Percentiles rank a stretch among this genome's conserved stretches.
Evolutionary conservation across 495 filamentous ascomycete species (phyloP).

Genomic region (Penicillium riverlandense): DNA sequence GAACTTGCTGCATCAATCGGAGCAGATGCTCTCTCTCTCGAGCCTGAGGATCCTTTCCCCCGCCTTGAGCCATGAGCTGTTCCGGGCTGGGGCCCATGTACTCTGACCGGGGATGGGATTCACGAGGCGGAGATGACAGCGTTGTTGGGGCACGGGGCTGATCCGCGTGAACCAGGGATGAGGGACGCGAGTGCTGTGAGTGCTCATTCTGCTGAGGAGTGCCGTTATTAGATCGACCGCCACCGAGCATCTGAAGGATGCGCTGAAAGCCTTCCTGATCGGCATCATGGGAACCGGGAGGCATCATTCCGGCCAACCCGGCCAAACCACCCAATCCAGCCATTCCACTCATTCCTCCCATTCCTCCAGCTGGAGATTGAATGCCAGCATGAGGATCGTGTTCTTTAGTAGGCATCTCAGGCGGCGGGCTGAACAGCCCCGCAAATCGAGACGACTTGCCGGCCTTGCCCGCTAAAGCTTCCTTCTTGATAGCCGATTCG

Average conservation of each 20-base stretch:
- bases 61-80: conserved; percentile 19
- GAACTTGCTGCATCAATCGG: conserved; percentile 46
- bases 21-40: conserved; percentile 44
- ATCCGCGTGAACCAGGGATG: conserved; percentile 23
- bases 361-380: conserved; percentile 12
- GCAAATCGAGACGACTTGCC: conserved; percentile 74
- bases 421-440: conserved; percentile 66
- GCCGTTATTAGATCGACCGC: conserved; percentile 34
- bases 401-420: conserved; percentile 46
- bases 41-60: conserved; percentile 26
- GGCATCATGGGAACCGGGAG: conserved; percentile 48
- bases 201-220: conserved; percentile 31
- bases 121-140: conserved; percentile 30
- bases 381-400: conserved; percentile 35
- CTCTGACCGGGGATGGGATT: conserved; percentile 23
- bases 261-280: conserved; percentile 89
- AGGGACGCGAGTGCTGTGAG: conserved; percentile 20
- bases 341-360: too few relatives aligned
- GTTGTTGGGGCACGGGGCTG: conserved; percentile 22
- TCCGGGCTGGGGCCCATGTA: conserved; percentile 26
- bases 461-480: conserved; percentile 17
- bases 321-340: too few relatives aligned
- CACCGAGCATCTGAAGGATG: conserved; percentile 75
- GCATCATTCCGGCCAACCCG: conserved; percentile 6
- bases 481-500: conserved; percentile 22